phyloP scores from a whole-genome alignment of 306 rosid genomes.

The Ammopiptanthus mongolicus region DNA sequence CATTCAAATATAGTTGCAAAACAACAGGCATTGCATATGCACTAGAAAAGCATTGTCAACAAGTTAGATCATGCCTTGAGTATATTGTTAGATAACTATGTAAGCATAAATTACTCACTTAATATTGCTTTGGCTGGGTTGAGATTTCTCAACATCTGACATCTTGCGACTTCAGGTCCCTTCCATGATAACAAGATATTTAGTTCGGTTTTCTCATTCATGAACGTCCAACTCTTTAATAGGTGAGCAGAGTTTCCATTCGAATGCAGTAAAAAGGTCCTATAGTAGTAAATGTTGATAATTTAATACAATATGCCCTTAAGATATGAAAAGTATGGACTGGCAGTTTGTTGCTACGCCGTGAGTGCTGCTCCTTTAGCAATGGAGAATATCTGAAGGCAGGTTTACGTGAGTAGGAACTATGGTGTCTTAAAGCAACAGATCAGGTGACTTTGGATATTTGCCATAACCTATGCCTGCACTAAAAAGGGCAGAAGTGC shows the following conservation, averaged over 20 bases:
- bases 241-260: conserved; percentile 45
- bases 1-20: conserved; percentile 73
- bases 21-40: conserved; percentile 72
- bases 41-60: conserved; percentile 81
- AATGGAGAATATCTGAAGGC: conserved; percentile 83
- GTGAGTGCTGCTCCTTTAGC: conserved; percentile 90
- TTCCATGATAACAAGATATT: conserved; percentile 63
- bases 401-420: conserved; percentile 77
- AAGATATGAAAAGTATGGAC: conserved; percentile 2
- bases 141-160: conserved; percentile 6
- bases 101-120: conserved; percentile 29
- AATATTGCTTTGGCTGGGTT: background rate
- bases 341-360: conserved; percentile 73
- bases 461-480: background rate
- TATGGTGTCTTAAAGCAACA: conserved; percentile 71
- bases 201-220: conserved; percentile 77
- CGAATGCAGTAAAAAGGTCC: background rate
- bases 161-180: conserved; percentile 55
- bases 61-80: conserved; percentile 54
- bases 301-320: background rate
- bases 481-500: background rate
- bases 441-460: conserved; percentile 45
- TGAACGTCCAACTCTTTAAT: conserved; percentile 82
- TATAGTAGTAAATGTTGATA: background rate
- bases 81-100: conserved; percentile 59